Conservation (phyloP, 352 stramenopile species). For the Phytophthora vignae region DNA sequence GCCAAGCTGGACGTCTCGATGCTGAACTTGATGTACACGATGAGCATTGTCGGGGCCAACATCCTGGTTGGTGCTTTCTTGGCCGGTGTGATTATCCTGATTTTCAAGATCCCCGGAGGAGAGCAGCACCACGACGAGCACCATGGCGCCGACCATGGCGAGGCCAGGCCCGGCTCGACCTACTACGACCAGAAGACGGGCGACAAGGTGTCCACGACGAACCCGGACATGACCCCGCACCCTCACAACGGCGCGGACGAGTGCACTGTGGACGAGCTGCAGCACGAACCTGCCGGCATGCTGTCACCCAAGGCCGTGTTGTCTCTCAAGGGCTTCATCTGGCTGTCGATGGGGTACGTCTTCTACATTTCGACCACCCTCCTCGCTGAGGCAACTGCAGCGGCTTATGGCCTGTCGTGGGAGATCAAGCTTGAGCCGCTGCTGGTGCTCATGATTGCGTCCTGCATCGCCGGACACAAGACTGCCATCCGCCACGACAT, state of each 20-base stretch:
- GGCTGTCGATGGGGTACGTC: constrained; percentile 62
- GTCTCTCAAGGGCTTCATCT: constrained; percentile 72
- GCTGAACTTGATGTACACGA: constrained; percentile 62
- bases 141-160: neutral
- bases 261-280: constrained; percentile 15
- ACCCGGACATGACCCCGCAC: constrained; percentile 53
- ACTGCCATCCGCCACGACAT: too few relatives aligned
- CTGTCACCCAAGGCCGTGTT: constrained; percentile 42
- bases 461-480: too few relatives aligned
- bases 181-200: constrained; percentile 38
- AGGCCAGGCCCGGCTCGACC: constrained; percentile 5
- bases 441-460: too few relatives aligned
- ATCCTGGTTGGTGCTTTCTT: constrained; percentile 55
- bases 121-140: constrained; percentile 21
- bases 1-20: constrained; percentile 63
- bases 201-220: constrained; percentile 18
- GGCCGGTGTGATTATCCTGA: constrained; percentile 52
- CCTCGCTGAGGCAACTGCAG: constrained; percentile 54
- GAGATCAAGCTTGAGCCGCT: too few relatives aligned
- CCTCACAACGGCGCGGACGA: constrained; percentile 59
- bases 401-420: constrained; percentile 49
- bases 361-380: constrained; percentile 70
- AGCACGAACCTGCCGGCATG: constrained; percentile 44
- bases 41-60: constrained; percentile 63
- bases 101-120: constrained; percentile 66